Evolutionary conservation across 768 basidiomycete genomes (phyloP).

Genomic region (Hygrocybe punicea): DNA sequence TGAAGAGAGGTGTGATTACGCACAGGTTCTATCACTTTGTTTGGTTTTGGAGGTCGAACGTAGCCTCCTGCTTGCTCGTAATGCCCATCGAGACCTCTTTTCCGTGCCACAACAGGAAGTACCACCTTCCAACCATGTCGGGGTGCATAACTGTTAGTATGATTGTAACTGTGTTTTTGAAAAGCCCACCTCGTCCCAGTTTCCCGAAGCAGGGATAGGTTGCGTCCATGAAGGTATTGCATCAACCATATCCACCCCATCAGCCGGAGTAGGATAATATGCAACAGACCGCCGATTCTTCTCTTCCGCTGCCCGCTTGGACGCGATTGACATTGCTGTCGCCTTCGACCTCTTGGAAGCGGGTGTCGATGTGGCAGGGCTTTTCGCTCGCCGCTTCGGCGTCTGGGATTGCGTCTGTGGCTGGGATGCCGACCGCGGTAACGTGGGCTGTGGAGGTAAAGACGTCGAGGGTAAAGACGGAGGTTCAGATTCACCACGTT

Average conservation of each 20-base stretch:
- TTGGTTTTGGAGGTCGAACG: conserved; percentile 48
- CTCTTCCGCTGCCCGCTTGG: conserved; percentile 45
- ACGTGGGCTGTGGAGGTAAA: conserved; percentile 20
- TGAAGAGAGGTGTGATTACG: conserved; percentile 24
- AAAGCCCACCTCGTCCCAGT: conserved; percentile 76
- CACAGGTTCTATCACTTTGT: conserved; percentile 55
- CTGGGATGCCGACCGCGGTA: conserved; percentile 18
- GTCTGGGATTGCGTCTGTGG: conserved; percentile 17
- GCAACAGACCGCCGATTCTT: conserved; percentile 56
- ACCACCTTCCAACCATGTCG: conserved; percentile 54
- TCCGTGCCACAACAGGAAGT: conserved; percentile 78
- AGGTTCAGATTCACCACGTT: conserved; percentile 40
- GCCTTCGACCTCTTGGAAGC: conserved; percentile 42
- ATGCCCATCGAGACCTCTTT: conserved; percentile 70
- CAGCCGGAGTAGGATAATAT: conserved; percentile 60
- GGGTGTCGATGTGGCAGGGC: conserved; percentile 22
- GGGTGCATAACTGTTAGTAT: conserved; percentile 4
- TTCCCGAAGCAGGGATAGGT: conserved; percentile 60
- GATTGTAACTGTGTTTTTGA: conserved; percentile 7
- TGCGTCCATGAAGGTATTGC: conserved; percentile 85
- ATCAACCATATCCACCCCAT: conserved; percentile 56
- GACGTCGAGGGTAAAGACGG: conserved; percentile 35
- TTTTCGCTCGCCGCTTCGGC: conserved; percentile 22
- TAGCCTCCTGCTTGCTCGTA: conserved; percentile 71
- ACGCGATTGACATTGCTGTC: conserved; percentile 30